Conservation (phyloP, 2,329 filamentous ascomycete genomes). For the Teratosphaeria pseudoeucalypti region DNA sequence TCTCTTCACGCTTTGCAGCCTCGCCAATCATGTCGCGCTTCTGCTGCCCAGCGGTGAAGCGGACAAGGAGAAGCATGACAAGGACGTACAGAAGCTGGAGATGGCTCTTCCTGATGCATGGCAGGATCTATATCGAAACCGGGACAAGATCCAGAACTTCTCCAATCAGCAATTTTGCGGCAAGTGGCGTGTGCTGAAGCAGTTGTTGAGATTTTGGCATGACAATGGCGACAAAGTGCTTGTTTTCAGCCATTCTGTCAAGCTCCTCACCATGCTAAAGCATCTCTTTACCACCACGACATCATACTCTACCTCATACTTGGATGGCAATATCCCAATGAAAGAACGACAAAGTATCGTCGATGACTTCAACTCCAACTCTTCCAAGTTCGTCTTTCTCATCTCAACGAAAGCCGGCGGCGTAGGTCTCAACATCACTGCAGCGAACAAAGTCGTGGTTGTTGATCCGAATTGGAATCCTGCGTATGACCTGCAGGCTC, state of each 20-base stretch:
- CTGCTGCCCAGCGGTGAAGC: slow-evolving; percentile 63
- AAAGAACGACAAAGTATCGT: slow-evolving; percentile 72
- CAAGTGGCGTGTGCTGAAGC: slow-evolving; percentile 88
- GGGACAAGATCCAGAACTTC: slow-evolving; percentile 69
- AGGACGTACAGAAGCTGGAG: slow-evolving; percentile 63
- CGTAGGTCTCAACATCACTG: slow-evolving; percentile 90
- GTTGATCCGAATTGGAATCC: slow-evolving; percentile 98
- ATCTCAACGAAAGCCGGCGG: slow-evolving; percentile 92
- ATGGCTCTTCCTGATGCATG: slow-evolving; percentile 65
- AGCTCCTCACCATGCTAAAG: slow-evolving; percentile 71
- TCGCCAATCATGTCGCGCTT: slow-evolving; percentile 86
- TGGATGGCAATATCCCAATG: slow-evolving; percentile 76
- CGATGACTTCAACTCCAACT: slow-evolving; percentile 82
- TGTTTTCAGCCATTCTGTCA: slow-evolving; percentile 87
- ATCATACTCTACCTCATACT: slow-evolving; percentile 79
- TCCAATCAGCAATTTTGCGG: slow-evolving; percentile 88
- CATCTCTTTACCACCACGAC: slow-evolving; percentile 74
- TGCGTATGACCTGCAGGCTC: slow-evolving; percentile 84
- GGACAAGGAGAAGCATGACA: slow-evolving; percentile 60
- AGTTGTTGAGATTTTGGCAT: slow-evolving; percentile 82
- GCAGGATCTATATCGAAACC: slow-evolving; percentile 60
- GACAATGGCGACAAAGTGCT: slow-evolving; percentile 85
- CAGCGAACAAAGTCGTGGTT: slow-evolving; percentile 95
- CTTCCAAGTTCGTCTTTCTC: slow-evolving; percentile 82
- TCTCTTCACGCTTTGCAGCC: slow-evolving; percentile 71